These are phyloP conservation scores for Diaporthe sp. DNA, from an alignment of 2,329 filamentous ascomycete species.

Conservation along the genomic window DNA sequence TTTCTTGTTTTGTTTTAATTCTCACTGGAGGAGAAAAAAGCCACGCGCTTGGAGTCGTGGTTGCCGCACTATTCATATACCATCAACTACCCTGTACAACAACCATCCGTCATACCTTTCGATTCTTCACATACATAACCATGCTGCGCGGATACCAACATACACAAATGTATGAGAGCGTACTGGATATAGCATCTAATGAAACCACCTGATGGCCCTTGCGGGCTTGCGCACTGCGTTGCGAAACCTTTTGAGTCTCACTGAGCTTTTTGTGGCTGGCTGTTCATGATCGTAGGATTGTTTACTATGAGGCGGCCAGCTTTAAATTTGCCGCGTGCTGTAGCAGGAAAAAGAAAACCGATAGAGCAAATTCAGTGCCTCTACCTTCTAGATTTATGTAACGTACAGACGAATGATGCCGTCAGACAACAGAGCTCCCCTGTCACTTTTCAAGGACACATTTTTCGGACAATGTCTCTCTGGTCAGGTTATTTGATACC, in stretches of 20 bases:
- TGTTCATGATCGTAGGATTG: background rate
- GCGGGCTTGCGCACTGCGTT: background rate
- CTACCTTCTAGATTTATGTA: too few relatives aligned
- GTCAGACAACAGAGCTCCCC: too few relatives aligned
- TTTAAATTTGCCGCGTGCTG: background rate
- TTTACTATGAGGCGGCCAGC: background rate
- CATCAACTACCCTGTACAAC: constrained; percentile 32
- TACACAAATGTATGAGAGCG: constrained; percentile 23
- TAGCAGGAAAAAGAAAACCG: background rate
- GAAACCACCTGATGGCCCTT: constrained; percentile 26
- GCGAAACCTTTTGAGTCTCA: background rate
- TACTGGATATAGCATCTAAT: constrained; percentile 38
- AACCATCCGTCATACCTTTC: constrained; percentile 22
- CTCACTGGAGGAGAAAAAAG: constrained; percentile 27
- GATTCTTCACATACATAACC: constrained; percentile 34
- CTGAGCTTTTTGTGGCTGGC: background rate
- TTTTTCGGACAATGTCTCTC: too few relatives aligned
- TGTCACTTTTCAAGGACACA: too few relatives aligned
- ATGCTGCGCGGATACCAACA: constrained; percentile 33
- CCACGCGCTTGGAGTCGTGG: constrained; percentile 25
- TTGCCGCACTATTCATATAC: constrained; percentile 22
- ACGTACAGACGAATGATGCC: too few relatives aligned
- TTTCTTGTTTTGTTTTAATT: constrained; percentile 19
- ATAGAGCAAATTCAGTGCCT: background rate
- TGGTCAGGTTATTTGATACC: too few relatives aligned